Conservation (phyloP, 768 basidiomycete species). For the Lentinus brumalis region DNA sequence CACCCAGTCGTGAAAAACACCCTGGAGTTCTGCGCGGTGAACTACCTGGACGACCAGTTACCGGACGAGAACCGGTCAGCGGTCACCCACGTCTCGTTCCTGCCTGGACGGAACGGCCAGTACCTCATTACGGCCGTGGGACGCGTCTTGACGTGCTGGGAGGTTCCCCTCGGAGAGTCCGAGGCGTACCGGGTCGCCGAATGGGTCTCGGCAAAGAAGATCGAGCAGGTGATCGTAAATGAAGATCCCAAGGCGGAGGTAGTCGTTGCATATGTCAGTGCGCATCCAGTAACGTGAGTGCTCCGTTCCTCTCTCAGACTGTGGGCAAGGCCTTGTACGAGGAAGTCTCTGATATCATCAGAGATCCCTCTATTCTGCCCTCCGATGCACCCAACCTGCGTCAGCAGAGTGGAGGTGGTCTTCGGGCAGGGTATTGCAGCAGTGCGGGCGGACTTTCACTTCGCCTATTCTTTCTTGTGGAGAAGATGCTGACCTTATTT, state of each 20-base stretch:
- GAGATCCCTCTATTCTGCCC: too few relatives aligned
- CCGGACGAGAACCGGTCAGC: constrained; percentile 14
- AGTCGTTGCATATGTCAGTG: constrained; percentile 26
- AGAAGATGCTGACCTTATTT: too few relatives aligned
- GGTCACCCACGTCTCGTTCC: constrained; percentile 33
- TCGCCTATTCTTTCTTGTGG: background rate
- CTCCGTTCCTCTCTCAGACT: background rate
- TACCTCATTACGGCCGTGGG: constrained; percentile 33
- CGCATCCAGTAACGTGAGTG: constrained; percentile 21
- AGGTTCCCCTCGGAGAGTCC: constrained; percentile 36
- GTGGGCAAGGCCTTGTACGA: background rate
- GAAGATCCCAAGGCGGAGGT: constrained; percentile 29
- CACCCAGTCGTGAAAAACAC: constrained; percentile 24
- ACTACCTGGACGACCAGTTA: constrained; percentile 13
- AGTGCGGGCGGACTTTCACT: too few relatives aligned
- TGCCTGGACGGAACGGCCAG: constrained; percentile 33
- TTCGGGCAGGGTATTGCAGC: too few relatives aligned
- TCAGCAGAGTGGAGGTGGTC: too few relatives aligned
- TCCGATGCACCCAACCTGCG: too few relatives aligned
- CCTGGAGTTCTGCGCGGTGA: constrained; percentile 29
- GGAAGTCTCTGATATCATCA: too few relatives aligned
- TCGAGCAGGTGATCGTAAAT: constrained; percentile 33
- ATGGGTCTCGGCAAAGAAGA: constrained; percentile 18
- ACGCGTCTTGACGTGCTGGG: constrained; percentile 35
- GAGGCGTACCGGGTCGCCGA: constrained; percentile 36